Conservation (phyloP, 1,284 basidiomycete species). For the Tylopilus orsonianus region DNA sequence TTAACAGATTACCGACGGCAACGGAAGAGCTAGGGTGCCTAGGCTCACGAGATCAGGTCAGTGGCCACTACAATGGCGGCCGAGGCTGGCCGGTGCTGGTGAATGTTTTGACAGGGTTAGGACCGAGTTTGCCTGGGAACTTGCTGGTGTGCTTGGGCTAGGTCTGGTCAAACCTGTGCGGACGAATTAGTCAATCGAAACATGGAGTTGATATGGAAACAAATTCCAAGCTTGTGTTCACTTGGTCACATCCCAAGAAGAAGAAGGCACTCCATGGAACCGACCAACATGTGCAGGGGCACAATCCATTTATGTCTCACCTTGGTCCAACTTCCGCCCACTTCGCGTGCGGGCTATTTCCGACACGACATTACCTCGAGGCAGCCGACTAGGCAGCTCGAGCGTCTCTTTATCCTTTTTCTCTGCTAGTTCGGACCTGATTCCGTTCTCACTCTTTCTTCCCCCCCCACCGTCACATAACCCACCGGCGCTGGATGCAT, state of each 20-base stretch:
- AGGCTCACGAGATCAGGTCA: too few species aligned
- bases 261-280: neutral
- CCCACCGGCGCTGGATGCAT: constrained; percentile 40
- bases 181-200: neutral
- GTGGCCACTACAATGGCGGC: too few species aligned
- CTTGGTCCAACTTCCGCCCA: constrained; percentile 1
- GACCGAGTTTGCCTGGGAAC: neutral
- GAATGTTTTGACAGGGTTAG: too few species aligned
- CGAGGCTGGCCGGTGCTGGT: too few species aligned
- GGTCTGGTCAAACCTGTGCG: constrained; percentile 12
- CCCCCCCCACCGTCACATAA: constrained; percentile 7
- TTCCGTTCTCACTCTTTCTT: constrained; percentile 11
- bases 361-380: constrained; percentile 32
- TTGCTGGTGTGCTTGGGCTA: too few species aligned
- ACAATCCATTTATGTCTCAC: constrained; percentile 2
- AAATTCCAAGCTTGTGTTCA: neutral
- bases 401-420: constrained; percentile 21
- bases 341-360: constrained; percentile 21
- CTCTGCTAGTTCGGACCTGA: neutral
- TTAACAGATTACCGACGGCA: neutral
- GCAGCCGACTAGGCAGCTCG: constrained; percentile 19
- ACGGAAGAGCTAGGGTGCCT: neutral
- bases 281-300: too few species aligned
- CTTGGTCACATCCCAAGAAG: neutral
- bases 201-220: constrained; percentile 26